phyloP scores from a whole-genome alignment of 352 stramenopile species.

The Pythium guiyangense region DNA sequence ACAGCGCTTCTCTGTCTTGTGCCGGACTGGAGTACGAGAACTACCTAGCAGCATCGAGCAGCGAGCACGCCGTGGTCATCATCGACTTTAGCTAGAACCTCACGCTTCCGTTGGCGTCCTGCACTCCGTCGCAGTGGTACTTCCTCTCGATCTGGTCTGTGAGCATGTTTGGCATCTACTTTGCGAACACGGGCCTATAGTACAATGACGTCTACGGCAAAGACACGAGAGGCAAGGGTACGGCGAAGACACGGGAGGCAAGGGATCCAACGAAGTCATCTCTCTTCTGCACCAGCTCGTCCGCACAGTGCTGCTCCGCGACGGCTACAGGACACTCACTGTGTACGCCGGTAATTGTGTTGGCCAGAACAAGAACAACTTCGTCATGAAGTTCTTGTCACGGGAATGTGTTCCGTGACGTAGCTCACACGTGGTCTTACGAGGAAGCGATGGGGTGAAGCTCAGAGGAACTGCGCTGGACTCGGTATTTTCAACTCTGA shows the following conservation, averaged over 20 bases:
- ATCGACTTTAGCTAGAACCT: slow-evolving; percentile 17
- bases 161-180: slow-evolving; percentile 12
- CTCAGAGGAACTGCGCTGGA: too few relatives aligned
- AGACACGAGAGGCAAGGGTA: neutral
- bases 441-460: too few relatives aligned
- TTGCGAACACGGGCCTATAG: neutral
- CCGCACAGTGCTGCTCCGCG: neutral
- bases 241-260: neutral
- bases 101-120: neutral
- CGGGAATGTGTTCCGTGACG: too few relatives aligned
- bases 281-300: slow-evolving; percentile 11
- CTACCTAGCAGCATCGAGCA: neutral
- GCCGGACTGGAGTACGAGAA: slow-evolving; percentile 1
- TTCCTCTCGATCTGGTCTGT: slow-evolving; percentile 12
- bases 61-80: slow-evolving; percentile 5
- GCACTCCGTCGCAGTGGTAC: slow-evolving; percentile 14
- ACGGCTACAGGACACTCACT: neutral
- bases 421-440: too few relatives aligned
- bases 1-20: neutral
- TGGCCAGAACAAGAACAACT: slow-evolving; percentile 15
- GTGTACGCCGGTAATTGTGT: slow-evolving; percentile 16
- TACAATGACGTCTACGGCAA: slow-evolving; percentile 12
- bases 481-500: too few relatives aligned
- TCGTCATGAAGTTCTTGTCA: slow-evolving; percentile 11
- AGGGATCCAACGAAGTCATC: slow-evolving; percentile 14